Conservation (phyloP, 192 early-diverging fungal species). For the Coemansia sp. region DNA sequence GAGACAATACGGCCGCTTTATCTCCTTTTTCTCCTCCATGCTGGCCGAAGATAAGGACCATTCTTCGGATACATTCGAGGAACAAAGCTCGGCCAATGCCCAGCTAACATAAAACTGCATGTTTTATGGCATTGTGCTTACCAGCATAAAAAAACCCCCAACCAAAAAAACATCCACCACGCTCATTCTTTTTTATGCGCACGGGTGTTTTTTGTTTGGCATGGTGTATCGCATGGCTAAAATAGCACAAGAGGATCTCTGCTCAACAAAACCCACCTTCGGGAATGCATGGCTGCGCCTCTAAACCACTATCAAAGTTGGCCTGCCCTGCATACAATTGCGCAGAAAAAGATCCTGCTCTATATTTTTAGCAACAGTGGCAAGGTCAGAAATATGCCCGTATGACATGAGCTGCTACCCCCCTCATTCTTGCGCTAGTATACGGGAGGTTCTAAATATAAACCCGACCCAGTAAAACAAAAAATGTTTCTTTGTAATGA, state of each 20-base stretch:
- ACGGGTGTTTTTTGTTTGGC: not conserved
- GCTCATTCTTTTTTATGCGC: not conserved
- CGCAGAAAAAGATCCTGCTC: not conserved
- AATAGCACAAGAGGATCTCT: not conserved
- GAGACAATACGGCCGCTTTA: too few species aligned
- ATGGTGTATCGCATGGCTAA: not conserved
- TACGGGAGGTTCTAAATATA: not conserved
- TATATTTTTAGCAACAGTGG: not conserved
- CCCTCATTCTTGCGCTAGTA: not conserved
- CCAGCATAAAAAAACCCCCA: too few species aligned
- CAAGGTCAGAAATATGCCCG: not conserved
- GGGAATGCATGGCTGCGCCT: not conserved
- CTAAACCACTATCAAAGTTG: slow-evolving; percentile 32
- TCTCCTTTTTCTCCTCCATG: too few species aligned
- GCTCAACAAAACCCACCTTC: too few species aligned
- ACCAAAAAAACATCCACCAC: not conserved
- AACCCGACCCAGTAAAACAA: too few species aligned
- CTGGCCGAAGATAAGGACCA: not conserved
- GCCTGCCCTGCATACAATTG: slow-evolving; percentile 45
- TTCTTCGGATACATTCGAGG: not conserved
- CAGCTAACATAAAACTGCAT: too few species aligned
- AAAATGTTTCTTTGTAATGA: too few species aligned
- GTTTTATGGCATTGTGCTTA: too few species aligned
- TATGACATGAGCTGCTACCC: not conserved
- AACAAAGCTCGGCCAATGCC: not conserved